Evolutionary conservation across 2,329 filamentous ascomycete species (phyloP).

Genomic region (Verticillium zaregamsianum): DNA sequence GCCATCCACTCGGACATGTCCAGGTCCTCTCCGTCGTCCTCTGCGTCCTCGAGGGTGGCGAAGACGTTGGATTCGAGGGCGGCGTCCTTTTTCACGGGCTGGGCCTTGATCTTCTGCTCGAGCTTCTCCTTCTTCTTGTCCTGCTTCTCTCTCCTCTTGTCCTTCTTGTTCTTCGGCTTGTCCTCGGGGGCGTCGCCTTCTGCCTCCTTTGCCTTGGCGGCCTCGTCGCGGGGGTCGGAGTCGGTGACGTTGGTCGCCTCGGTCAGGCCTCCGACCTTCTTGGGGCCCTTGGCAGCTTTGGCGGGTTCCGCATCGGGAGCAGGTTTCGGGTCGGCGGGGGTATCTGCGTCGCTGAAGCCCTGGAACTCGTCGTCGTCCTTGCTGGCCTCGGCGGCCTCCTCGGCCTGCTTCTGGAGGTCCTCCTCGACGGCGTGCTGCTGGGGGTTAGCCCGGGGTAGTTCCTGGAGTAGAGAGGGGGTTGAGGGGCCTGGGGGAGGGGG

Average conservation of each 20-base stretch:
- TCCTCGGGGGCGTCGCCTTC: constrained; percentile 15
- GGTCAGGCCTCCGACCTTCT: constrained; percentile 8
- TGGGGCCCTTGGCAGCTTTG: constrained; percentile 18
- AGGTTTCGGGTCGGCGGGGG: constrained; percentile 3
- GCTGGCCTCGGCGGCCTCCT: background rate
- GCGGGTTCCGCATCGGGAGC: constrained; percentile 20
- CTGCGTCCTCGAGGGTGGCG: constrained; percentile 48
- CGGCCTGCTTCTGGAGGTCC: background rate
- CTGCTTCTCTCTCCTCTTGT: constrained; percentile 18
- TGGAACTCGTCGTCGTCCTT: constrained; percentile 55
- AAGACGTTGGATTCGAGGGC: constrained; percentile 48
- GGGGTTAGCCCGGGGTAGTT: background rate
- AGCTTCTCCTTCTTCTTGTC: constrained; percentile 22
- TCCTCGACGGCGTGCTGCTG: constrained; percentile 1
- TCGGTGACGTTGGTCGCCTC: background rate
- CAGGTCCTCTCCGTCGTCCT: constrained; percentile 55
- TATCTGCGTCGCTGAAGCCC: constrained; percentile 56
- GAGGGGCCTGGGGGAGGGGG: background rate
- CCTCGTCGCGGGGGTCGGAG: constrained; percentile 5
- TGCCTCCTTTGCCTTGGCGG: constrained; percentile 20
- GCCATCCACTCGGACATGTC: constrained; percentile 77
- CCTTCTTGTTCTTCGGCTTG: constrained; percentile 20
- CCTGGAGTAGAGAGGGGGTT: too few species aligned
- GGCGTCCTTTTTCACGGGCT: constrained; percentile 28
- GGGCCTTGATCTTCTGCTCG: constrained; percentile 24